Evolutionary conservation across 768 basidiomycete species (phyloP).

Genomic region (Suillus plorans): DNA sequence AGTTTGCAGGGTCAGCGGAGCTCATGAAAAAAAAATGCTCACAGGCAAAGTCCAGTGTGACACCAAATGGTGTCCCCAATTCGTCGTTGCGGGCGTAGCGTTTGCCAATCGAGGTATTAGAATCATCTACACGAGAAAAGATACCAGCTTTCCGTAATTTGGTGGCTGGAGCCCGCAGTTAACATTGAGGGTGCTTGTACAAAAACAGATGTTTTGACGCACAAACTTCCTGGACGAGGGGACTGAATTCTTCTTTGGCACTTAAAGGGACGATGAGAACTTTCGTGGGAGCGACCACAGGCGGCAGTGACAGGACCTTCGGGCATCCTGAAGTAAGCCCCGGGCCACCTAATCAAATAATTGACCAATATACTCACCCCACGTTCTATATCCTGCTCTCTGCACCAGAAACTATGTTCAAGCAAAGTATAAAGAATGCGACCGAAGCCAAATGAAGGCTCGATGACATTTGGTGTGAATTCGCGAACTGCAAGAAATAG

Average conservation of each 20-base stretch:
- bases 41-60: constrained; percentile 96
- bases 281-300: constrained; percentile 92
- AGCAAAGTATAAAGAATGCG: constrained; percentile 92
- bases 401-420: constrained; percentile 95
- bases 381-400: constrained; percentile 89
- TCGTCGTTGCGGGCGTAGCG: constrained; percentile 98
- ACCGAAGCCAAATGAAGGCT: constrained; percentile 97
- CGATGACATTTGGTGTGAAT: constrained; percentile 96
- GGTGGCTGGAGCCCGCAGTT: constrained; percentile 53
- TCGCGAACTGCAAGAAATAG: constrained; percentile 68
- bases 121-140: constrained; percentile 94
- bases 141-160: constrained; percentile 88
- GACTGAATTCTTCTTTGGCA: constrained; percentile 78
- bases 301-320: constrained; percentile 87
- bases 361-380: constrained; percentile 55
- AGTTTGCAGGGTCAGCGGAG: constrained; percentile 6
- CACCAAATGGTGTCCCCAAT: constrained; percentile 94
- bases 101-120: constrained; percentile 91
- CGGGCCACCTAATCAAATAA: neutral
- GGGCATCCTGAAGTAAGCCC: neutral
- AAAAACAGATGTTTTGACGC: constrained; percentile 37
- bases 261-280: constrained; percentile 95
- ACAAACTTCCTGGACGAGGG: constrained; percentile 89
- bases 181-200: neutral
- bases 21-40: constrained; percentile 24